Evolutionary conservation across 1,139 yeast species (phyloP), one percentile per base, ranked within the genome.

Genomic region (Blastobotrys apis): DNA sequence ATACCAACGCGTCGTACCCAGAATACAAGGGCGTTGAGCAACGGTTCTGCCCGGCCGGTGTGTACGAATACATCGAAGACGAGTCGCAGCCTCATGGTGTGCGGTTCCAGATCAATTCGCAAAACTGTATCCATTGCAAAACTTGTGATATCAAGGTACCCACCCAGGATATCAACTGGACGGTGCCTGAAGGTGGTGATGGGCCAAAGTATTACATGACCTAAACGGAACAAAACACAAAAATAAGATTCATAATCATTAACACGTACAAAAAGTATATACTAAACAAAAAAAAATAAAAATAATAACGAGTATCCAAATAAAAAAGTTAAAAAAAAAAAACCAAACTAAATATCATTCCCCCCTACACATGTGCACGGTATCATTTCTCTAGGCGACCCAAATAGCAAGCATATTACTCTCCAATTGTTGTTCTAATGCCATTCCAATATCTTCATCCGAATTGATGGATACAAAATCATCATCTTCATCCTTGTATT

Each of bases 121-220:
- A 92, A 65, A 92, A 92, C 67, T 92, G 98, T 70, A 88, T 92
- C 53, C 98, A 92, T 65, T 92, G 98, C 70, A 92, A 92, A 68
- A 90, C 97, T 12, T 92, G 98, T 71, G 98, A 92, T 66, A 92
- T 92, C 63, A 92, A 92, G 67, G 94, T 84, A 13, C 98, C 98
- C 8, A 74, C 87, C 0, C 97, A 90, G 67, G 97, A 90, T 62
- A 92, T 92, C 52, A 75, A 78, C 60, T 92, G 98, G 98, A 77
- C 81, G 6, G 95, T 87, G 13, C 98, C 98, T 3, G 97, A 92
- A 68, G 97, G 98, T 50, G 97, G 97, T 32, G 97, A 84, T 62
- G 98, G 98, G 8, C 98, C 98, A 48, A 92, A 90, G 65, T 90
- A 90, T 65, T 81, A 78, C 63, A 78, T 83, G 82, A 78, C 88